A percentile compares a stretch with the other conserved stretches of the same genome.
Evolutionary conservation across 2,329 filamentous ascomycete species (phyloP).

Genomic region (Monosporascus sp.): DNA sequence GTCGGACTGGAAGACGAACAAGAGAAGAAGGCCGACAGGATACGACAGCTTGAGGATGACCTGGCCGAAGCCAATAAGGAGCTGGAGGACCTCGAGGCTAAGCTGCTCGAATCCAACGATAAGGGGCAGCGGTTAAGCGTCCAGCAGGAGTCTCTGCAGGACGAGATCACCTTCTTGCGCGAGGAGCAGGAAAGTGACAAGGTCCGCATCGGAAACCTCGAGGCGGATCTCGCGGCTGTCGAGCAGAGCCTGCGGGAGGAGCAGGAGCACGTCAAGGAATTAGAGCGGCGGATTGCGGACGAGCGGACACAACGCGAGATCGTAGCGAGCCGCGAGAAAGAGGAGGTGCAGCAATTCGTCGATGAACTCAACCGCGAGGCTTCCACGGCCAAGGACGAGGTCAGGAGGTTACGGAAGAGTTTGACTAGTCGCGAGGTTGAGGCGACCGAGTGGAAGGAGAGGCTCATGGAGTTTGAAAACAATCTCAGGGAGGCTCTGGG

Average conservation of each 20-base stretch:
- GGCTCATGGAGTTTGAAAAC: slow-evolving; percentile 82
- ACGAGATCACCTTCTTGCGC: slow-evolving; percentile 88
- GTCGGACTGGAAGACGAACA: slow-evolving; percentile 87
- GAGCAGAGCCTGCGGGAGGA: slow-evolving; percentile 79
- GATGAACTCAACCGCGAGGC: slow-evolving; percentile 88
- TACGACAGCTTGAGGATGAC: slow-evolving; percentile 78
- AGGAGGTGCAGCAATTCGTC: slow-evolving; percentile 88
- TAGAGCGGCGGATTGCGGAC: slow-evolving; percentile 69
- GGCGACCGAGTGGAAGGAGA: slow-evolving; percentile 84
- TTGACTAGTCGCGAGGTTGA: slow-evolving; percentile 82
- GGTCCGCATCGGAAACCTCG: slow-evolving; percentile 92
- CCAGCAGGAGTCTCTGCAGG: slow-evolving; percentile 86
- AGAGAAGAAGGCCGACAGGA: slow-evolving; percentile 69
- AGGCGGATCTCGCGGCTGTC: slow-evolving; percentile 73
- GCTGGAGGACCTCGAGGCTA: slow-evolving; percentile 78
- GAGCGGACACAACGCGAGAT: slow-evolving; percentile 85
- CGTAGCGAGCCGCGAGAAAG: slow-evolving; percentile 82
- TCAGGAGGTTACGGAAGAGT: slow-evolving; percentile 73
- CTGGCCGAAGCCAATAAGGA: slow-evolving; percentile 80
- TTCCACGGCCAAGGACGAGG: slow-evolving; percentile 78
- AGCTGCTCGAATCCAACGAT: slow-evolving; percentile 75
- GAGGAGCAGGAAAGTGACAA: slow-evolving; percentile 98
- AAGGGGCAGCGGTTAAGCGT: slow-evolving; percentile 86
- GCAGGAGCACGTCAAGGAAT: slow-evolving; percentile 66
- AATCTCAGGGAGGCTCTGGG: slow-evolving; percentile 82